Conservation (phyloP, 228 moss, liverwort and hornwort genomes). For the Sphagnum fallax region DNA sequence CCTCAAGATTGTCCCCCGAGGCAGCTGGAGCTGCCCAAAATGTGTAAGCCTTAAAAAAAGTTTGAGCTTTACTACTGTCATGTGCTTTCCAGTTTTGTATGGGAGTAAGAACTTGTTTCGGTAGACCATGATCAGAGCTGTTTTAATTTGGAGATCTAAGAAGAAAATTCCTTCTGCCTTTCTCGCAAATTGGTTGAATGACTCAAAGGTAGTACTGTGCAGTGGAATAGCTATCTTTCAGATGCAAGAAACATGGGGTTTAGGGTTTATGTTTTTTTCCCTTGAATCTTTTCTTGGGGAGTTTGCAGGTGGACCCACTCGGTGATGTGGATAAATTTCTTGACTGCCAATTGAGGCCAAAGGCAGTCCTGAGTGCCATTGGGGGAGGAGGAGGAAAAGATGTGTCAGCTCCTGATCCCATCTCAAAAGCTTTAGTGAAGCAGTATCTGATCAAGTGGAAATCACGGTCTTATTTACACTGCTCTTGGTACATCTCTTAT, state of each 20-base stretch:
- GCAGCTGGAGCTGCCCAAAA: slow-evolving; percentile 98
- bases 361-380: slow-evolving; percentile 30
- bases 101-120: neutral
- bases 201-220: neutral
- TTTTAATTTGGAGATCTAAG: too few species aligned
- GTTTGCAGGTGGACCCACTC: slow-evolving; percentile 80
- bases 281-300: too few species aligned
- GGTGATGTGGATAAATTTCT: slow-evolving; percentile 94
- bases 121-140: too few species aligned
- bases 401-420: slow-evolving; percentile 46
- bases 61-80: too few species aligned
- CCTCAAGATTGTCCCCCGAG: slow-evolving; percentile 90
- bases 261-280: too few species aligned
- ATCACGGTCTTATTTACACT: slow-evolving; percentile 87
- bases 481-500: slow-evolving; percentile 59
- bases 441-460: slow-evolving; percentile 99
- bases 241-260: neutral
- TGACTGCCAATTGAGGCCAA: slow-evolving; percentile 83
- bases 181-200: neutral
- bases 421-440: slow-evolving; percentile 71
- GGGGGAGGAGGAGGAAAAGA: slow-evolving; percentile 11
- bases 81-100: neutral
- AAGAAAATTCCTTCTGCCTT: neutral
- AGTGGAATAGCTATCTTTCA: neutral
- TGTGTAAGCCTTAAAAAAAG: slow-evolving; percentile 52